Percentiles rank a stretch among this genome's conserved stretches.
Evolutionary conservation across 768 basidiomycete genomes (phyloP).

Genomic region (Boletus eberwhitei): DNA sequence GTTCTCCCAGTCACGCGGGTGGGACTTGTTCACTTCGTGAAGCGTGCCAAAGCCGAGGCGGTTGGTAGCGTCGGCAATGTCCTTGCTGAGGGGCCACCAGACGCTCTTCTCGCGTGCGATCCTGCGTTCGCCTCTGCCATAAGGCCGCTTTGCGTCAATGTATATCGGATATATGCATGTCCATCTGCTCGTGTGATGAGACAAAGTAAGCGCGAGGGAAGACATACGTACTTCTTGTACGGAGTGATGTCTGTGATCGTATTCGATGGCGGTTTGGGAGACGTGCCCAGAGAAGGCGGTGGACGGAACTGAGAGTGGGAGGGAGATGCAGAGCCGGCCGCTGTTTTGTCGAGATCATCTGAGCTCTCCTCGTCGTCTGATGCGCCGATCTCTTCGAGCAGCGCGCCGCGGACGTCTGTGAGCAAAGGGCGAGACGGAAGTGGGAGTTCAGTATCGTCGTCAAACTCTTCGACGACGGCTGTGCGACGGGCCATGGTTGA

Average conservation of each 20-base stretch:
- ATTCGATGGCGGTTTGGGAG: constrained; percentile 30
- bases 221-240: constrained; percentile 67
- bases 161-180: constrained; percentile 96
- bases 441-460: constrained; percentile 92
- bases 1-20: constrained; percentile 98
- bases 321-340: constrained; percentile 57
- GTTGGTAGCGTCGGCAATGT: constrained; percentile 82
- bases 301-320: constrained; percentile 30
- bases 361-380: constrained; percentile 49
- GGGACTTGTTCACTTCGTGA: constrained; percentile 86
- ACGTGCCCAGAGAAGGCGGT: constrained; percentile 11
- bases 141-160: constrained; percentile 90
- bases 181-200: constrained; percentile 57
- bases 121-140: constrained; percentile 78
- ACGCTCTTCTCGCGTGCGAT: constrained; percentile 74
- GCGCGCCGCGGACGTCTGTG: constrained; percentile 65
- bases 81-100: constrained; percentile 95
- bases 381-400: constrained; percentile 68
- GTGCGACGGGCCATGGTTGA: constrained; percentile 64
- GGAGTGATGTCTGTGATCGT: constrained; percentile 72
- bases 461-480: constrained; percentile 75
- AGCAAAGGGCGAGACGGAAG: constrained; percentile 66
- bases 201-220: background rate
- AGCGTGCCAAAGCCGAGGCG: constrained; percentile 75
- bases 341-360: constrained; percentile 31